phyloP scores from a whole-genome alignment of 257 asterid species.

The Jasminum sambac region DNA sequence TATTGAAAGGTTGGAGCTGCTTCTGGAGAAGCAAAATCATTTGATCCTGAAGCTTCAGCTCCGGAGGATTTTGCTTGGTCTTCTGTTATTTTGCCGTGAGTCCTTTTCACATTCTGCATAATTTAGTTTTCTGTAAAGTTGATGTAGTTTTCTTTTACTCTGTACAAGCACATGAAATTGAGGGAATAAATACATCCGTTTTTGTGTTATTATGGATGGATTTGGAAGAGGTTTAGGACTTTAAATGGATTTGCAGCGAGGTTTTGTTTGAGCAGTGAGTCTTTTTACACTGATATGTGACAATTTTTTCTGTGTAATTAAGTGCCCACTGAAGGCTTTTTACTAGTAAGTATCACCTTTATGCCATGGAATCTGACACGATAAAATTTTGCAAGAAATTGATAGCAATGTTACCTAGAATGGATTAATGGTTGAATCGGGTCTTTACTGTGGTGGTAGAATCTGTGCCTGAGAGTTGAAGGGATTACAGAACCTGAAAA shows the following conservation, averaged over 20 bases:
- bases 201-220: not conserved
- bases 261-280: not conserved
- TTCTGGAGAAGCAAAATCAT: constrained; percentile 51
- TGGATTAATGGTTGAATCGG: no score
- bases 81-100: constrained; percentile 86
- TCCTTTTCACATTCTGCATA: constrained; percentile 7
- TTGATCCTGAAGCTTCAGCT: constrained; percentile 41
- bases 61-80: constrained; percentile 78
- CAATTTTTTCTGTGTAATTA: not conserved
- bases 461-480: no score
- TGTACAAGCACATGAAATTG: not conserved
- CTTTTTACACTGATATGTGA: constrained; percentile 1
- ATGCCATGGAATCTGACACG: no score
- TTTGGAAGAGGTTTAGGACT: not conserved
- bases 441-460: no score
- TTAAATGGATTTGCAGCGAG: not conserved
- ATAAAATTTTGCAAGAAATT: no score
- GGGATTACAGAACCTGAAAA: no score
- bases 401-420: no score
- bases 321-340: not conserved
- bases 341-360: no score
- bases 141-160: not conserved
- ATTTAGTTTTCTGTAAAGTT: not conserved
- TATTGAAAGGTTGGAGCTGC: constrained; percentile 60
- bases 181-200: not conserved